Evolutionary conservation across 441 rosid genomes (phyloP).

Genomic region (Dalechampia spathulata): DNA sequence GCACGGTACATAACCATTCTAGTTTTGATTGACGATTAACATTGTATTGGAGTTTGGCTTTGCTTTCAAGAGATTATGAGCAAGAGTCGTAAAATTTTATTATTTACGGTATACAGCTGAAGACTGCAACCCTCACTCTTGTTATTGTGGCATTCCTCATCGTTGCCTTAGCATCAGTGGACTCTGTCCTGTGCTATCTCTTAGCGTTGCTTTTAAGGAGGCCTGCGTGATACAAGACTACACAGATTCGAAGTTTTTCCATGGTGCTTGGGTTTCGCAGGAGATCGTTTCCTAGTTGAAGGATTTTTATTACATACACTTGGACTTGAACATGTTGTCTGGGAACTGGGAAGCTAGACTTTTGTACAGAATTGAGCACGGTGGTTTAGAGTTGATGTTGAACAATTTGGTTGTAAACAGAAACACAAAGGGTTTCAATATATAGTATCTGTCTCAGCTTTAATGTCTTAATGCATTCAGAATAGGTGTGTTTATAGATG

Average conservation of each 20-base stretch:
- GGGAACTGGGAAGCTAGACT: too few species aligned
- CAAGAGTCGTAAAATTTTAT: too few species aligned
- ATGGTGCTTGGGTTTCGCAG: background rate
- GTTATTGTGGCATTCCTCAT: conserved; percentile 68
- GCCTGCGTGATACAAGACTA: conserved; percentile 30
- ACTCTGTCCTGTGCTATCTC: conserved; percentile 53
- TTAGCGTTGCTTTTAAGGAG: conserved; percentile 50
- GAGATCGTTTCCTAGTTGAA: too few species aligned
- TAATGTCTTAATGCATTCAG: too few species aligned
- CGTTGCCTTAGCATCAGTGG: conserved; percentile 65
- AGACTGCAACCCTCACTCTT: conserved; percentile 72
- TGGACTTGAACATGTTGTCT: too few species aligned
- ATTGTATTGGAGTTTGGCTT: background rate
- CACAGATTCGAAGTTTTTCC: background rate
- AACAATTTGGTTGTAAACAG: too few species aligned
- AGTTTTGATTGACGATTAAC: background rate
- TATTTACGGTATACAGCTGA: conserved; percentile 38
- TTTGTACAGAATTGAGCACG: too few species aligned
- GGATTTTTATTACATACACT: too few species aligned
- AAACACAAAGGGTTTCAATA: too few species aligned
- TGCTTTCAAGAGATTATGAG: background rate
- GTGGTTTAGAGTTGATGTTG: too few species aligned
- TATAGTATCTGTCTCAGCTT: too few species aligned
- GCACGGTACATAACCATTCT: conserved; percentile 42
- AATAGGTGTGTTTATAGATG: too few species aligned